Percentiles rank a stretch among this genome's conserved stretches.
Conservation (phyloP, 306 rosid species). For the Quercus wislizeni region DNA sequence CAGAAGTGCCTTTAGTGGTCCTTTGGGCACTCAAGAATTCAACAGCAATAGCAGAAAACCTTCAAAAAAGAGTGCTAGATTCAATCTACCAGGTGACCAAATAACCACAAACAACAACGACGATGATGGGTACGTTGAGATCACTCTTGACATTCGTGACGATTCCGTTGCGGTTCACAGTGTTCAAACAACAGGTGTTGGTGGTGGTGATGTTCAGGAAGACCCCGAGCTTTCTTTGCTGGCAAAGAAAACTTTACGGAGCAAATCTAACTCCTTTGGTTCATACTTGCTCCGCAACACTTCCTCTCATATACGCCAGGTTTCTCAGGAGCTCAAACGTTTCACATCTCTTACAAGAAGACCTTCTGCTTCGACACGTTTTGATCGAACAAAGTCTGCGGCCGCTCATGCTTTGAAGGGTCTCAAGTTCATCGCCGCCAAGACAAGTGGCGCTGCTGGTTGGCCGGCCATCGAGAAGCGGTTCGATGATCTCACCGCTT, state of each 20-base stretch:
- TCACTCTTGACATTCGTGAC: conserved; percentile 55
- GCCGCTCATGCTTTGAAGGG: conserved; percentile 52
- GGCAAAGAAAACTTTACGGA: conserved; percentile 38
- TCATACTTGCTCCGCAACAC: conserved; percentile 35
- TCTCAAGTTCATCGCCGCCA: conserved; percentile 48
- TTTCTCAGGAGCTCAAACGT: conserved; percentile 56
- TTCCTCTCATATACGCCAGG: conserved; percentile 39
- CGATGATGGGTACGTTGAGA: conserved; percentile 43
- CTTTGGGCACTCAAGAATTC: conserved; percentile 7
- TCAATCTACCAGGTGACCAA: conserved; percentile 8
- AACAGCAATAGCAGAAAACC: neutral
- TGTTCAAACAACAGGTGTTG: conserved; percentile 39
- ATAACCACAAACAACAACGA: neutral
- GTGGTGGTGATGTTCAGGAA: conserved; percentile 12
- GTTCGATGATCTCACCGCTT: conserved; percentile 41
- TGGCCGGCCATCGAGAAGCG: conserved; percentile 50
- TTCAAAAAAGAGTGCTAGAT: conserved; percentile 5
- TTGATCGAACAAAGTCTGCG: conserved; percentile 49
- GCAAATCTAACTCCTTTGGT: conserved; percentile 39
- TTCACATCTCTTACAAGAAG: conserved; percentile 35
- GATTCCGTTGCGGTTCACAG: conserved; percentile 62
- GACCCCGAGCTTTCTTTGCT: conserved; percentile 45
- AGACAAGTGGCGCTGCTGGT: conserved; percentile 28
- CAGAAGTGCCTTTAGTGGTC: conserved; percentile 36
- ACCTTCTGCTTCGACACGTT: conserved; percentile 25